Evolutionary conservation across 129 eudicot species (phyloP), one percentile per base, ranked within the genome.

Genomic region (Chrysanthemum seticuspe): DNA sequence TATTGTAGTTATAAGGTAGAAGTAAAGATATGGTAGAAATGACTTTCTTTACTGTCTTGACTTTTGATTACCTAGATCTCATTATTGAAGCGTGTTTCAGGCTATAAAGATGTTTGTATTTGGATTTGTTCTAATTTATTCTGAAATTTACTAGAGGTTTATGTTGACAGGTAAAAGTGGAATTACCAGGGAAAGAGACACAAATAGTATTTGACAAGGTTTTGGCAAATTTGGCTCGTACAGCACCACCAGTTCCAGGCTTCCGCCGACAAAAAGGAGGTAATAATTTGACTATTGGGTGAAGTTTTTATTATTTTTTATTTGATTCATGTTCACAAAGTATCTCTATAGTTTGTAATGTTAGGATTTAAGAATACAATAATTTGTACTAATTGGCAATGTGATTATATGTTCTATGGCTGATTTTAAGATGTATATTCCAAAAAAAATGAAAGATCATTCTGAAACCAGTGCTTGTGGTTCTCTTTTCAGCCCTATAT

Each of bases 181-280:
- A 93, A 73, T 63, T 93, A 83, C 48, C 82, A 15, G 96, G 88
- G 76, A 85, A 93, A 78, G 95, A 89, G 56, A 93, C 98, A 74
- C 85, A 87, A 74, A 84, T 79, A 27, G 90, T 86, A 29, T 93
- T 89, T 84, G 92, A 84, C 14, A 86, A 85, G 75, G 81, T 89
- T 70, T 80, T 93, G 79, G 64, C 87, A 72, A 89, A 81, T 82
- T 87, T 93, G 74, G 96, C 97, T 62, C 87, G 86, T 58, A 77
- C 98, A 44, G 98, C 98, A 65, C 97, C 98, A 71, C 90, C 94
- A 15, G 85, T 89, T 89, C 96, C 98, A 62, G 98, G 98, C 55
- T 93, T 93, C 78, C 97, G 97, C 52, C 66, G 85, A 68, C 89
- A 93, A 74, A 93, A 93, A 89, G 98, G 98, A 85, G 98, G 98